Evolutionary conservation across 805 yeast species (phyloP).

Genomic region (Pichia insulana): DNA sequence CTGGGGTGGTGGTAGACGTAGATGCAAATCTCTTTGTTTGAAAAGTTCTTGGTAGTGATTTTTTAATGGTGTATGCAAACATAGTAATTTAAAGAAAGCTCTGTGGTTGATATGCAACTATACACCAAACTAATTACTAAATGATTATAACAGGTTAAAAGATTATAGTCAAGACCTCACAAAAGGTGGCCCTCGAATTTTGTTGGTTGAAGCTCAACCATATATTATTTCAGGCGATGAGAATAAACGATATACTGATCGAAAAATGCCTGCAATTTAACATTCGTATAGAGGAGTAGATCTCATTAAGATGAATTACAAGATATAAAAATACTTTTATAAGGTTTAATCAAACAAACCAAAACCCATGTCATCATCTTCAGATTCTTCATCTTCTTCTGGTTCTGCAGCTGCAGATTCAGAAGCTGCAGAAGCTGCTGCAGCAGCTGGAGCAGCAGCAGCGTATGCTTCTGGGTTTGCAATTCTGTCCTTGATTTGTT

Average conservation of each 20-base stretch:
- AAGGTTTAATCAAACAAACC: conserved; percentile 87
- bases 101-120: too few species aligned
- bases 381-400: conserved; percentile 62
- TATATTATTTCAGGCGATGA: too few species aligned
- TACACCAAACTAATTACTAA: too few species aligned
- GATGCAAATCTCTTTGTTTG: conserved; percentile 9
- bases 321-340: neutral
- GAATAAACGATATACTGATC: too few species aligned
- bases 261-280: too few species aligned
- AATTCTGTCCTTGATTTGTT: conserved; percentile 97
- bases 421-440: conserved; percentile 57
- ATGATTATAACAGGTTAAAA: too few species aligned
- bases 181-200: too few species aligned
- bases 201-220: too few species aligned
- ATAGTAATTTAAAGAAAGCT: conserved; percentile 6
- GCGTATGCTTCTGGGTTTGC: conserved; percentile 99
- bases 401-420: conserved; percentile 66
- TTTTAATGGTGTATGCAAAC: conserved; percentile 16
- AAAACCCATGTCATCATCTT: conserved; percentile 82
- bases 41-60: conserved; percentile 5
- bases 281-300: too few species aligned
- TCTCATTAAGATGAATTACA: neutral
- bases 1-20: conserved; percentile 5
- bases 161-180: too few species aligned
- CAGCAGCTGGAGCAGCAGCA: conserved; percentile 97